Evolutionary conservation across 441 rosid species (phyloP).

Genomic region (Gossypium lobatum): DNA sequence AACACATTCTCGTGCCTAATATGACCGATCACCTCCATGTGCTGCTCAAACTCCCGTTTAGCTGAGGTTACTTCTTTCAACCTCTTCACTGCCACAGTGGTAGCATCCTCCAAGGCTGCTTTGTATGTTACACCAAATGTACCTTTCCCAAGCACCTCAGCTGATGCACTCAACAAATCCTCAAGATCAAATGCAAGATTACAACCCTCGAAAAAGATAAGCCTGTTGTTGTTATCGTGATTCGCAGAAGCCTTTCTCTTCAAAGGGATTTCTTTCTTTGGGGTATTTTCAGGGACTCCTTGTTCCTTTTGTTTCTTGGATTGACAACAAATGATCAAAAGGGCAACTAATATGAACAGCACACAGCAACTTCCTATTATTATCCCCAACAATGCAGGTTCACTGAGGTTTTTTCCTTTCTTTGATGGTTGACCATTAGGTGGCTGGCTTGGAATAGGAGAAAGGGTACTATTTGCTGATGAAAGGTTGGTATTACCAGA

Average conservation of each 20-base stretch:
- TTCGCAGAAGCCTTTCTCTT: conserved; percentile 40
- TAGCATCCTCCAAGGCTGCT: conserved; percentile 71
- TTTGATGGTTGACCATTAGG: conserved; percentile 35
- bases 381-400: conserved; percentile 56
- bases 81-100: conserved; percentile 66
- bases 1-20: conserved; percentile 68
- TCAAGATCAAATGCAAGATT: conserved; percentile 69
- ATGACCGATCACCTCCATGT: conserved; percentile 64
- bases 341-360: conserved; percentile 34
- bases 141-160: conserved; percentile 93
- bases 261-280: conserved; percentile 37
- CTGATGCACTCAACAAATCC: conserved; percentile 78
- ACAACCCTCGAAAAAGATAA: conserved; percentile 70
- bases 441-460: conserved; percentile 42
- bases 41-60: conserved; percentile 72
- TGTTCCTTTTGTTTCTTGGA: conserved; percentile 28
- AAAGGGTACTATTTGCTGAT: conserved; percentile 34
- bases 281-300: conserved; percentile 24
- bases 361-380: conserved; percentile 43
- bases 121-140: conserved; percentile 71
- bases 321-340: conserved; percentile 40
- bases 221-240: conserved; percentile 39
- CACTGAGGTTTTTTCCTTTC: conserved; percentile 33
- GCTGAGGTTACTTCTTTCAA: conserved; percentile 57
- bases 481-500: conserved; percentile 47